Percentiles rank a stretch among this genome's conserved stretches.
These are phyloP conservation scores for Themeda triandra DNA, from an alignment of 176 grass and related monocot genomes.

Conservation along the genomic window DNA sequence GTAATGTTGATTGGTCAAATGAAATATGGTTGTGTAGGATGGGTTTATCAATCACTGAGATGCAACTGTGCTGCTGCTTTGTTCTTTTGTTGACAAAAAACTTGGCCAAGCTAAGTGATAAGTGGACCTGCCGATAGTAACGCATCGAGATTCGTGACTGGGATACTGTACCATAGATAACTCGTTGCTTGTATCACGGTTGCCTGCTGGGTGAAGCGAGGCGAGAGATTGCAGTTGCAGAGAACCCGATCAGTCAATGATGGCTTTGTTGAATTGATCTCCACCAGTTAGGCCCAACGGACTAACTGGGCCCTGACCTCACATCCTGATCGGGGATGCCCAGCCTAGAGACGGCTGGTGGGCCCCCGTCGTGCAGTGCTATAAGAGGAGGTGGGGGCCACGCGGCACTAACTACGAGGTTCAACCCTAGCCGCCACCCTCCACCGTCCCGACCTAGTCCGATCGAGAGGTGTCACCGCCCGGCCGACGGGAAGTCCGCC, in stretches of 20 bases:
- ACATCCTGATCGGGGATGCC: no score
- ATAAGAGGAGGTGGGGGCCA: no score
- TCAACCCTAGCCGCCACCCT: no score
- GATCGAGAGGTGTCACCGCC: no score
- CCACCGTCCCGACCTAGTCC: no score
- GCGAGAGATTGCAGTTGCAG: neutral
- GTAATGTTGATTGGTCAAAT: neutral
- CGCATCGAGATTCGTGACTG: neutral
- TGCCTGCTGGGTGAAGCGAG: neutral
- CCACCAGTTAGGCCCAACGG: no score
- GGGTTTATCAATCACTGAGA: neutral
- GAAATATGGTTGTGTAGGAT: neutral
- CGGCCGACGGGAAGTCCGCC: no score
- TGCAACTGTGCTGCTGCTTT: neutral
- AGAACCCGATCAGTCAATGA: neutral
- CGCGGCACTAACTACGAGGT: no score
- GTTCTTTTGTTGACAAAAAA: neutral
- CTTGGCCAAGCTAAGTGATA: slow-evolving; percentile 8
- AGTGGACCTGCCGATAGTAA: slow-evolving; percentile 13
- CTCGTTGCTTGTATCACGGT: neutral
- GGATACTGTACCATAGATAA: neutral
- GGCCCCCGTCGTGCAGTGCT: no score
- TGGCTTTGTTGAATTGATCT: no score
- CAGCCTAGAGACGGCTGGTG: no score
- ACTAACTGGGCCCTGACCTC: no score